Evolutionary conservation across 768 basidiomycete genomes (phyloP), one percentile per base, ranked within the genome.

Genomic region (Fomitopsis serialis): DNA sequence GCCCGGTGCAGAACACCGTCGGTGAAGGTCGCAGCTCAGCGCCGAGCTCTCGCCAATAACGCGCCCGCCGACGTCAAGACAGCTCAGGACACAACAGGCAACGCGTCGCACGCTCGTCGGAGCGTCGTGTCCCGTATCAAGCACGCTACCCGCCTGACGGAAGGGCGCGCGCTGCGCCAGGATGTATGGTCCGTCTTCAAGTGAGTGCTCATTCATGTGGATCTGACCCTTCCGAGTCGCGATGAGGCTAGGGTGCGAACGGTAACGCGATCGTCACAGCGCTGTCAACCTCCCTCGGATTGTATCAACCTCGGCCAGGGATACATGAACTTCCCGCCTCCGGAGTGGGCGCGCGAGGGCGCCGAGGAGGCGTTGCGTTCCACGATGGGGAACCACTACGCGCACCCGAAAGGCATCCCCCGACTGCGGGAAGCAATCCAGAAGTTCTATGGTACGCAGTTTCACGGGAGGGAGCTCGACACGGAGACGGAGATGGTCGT

Each of bases 141-240:
- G 11, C 11, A 32, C 65, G 85, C 90, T 1, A 83, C 84, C 3
- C 82, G 90, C 50, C 74, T 92, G 58, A 72, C 66, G 57, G 83
- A 87, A 21, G 90, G 90, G n/a, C 80, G 89, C 35, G 90, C 90
- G 0, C 68, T 92, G 24, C 82, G 79, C 22, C 77, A 81, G 64
- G 92, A 94, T 68, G 92, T 95, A 21, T 95, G 92, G 92, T 87
- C 88, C 1, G 86, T 93, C 60, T 93, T 80, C 81, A 91, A 87
- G 90, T 89, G 55, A 23, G 42, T 50, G 15, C 47, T n/a, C 52
- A 54, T 4, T 54, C 36, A 32, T 46, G 36, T n/a, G n/a, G n/a
- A n/a, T n/a, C n/a, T n/a, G n/a, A n/a, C n/a, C n/a, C n/a, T n/a
- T n/a, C n/a, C n/a, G n/a, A n/a, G n/a, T n/a, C n/a, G n/a, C n/a